Conservation (phyloP, 495 filamentous ascomycete genomes). For the Trichoderma orchidacearum region DNA sequence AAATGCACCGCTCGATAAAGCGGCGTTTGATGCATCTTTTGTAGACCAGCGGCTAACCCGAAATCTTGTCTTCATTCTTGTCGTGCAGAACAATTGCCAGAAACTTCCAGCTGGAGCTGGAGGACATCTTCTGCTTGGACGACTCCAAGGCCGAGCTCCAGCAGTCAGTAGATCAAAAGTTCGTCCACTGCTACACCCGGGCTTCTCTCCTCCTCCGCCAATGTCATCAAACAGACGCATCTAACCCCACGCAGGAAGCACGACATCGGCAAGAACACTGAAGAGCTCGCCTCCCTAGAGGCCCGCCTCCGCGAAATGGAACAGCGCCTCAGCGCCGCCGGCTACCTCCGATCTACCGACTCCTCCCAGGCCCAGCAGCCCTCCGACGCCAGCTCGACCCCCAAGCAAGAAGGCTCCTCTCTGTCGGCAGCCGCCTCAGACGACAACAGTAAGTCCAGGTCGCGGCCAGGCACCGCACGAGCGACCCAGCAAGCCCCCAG, state of each 20-base stretch:
- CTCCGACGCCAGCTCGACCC: conserved; percentile 5
- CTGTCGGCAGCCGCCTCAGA: conserved; percentile 2
- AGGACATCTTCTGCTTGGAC: conserved; percentile 80
- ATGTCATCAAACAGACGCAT: background rate
- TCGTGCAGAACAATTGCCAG: conserved; percentile 64
- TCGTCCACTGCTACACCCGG: conserved; percentile 15
- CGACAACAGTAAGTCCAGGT: conserved; percentile 13
- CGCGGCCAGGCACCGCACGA: conserved; percentile 27
- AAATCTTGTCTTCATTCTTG: conserved; percentile 2
- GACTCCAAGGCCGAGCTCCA: conserved; percentile 64
- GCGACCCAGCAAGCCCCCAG: conserved; percentile 28
- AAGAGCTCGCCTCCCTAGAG: conserved; percentile 78
- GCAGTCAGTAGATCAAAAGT: conserved; percentile 76
- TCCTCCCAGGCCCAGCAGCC: conserved; percentile 3
- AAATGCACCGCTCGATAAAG: background rate
- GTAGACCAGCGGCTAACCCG: no score
- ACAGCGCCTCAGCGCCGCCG: conserved; percentile 48
- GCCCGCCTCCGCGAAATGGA: conserved; percentile 74
- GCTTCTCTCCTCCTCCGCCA: background rate
- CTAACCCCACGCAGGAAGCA: conserved; percentile 42
- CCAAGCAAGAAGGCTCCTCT: conserved; percentile 13
- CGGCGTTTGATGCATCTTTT: no score
- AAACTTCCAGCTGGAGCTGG: conserved; percentile 72
- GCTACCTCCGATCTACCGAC: conserved; percentile 13
- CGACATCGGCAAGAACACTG: conserved; percentile 55